Evolutionary conservation across 2,329 filamentous ascomycete species (phyloP), one percentile per base, ranked within the genome.

Genomic region (Triangularia setosa): DNA sequence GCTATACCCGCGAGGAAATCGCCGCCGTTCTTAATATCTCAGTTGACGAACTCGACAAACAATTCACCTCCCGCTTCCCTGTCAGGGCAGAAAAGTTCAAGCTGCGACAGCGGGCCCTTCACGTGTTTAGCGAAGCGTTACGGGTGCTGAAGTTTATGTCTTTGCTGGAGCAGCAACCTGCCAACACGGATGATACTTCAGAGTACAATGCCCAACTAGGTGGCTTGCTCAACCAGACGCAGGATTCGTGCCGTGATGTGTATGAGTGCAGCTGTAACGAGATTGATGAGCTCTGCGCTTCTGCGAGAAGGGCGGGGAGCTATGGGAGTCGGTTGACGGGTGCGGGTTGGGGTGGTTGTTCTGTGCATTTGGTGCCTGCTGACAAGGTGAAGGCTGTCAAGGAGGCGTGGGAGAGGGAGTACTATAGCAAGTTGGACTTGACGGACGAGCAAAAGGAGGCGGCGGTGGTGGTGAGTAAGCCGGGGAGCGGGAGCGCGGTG

Each of bases 301-400:
- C 98, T 69, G 93, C 93, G 0, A 83, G 88, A 27, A 82, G 81
- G 16, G 91, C 91, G 0, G 95, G 95, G 1, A 87, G 91, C 18
- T 93, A 92, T 74, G 95, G 94, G 27, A 93, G 90, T 70, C 83
- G 94, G 25, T 79, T 97, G 70, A 98, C 94, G 0, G 95, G 95
- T 44, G 95, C 95, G 0, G 95, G 95, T 2, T 99, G 95, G 95
- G 95, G 95, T 67, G 95, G 95, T 2, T 98, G 95, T 79, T 95
- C 87, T 66, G 94, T 99, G 64, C 95, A 99, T 79, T 84, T 99
- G 64, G 90, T 98, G 60, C 90, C 94, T 0, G 90, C 87, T 64
- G 85, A 92, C 72, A 94, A 90, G 77, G 90, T 97, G 0, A 87
- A 89, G 4, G 85, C 81, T 25, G 91, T 99, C 23, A 92, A 86